Conservation (phyloP, 495 filamentous ascomycete genomes). For the Ramalina intermedia region DNA sequence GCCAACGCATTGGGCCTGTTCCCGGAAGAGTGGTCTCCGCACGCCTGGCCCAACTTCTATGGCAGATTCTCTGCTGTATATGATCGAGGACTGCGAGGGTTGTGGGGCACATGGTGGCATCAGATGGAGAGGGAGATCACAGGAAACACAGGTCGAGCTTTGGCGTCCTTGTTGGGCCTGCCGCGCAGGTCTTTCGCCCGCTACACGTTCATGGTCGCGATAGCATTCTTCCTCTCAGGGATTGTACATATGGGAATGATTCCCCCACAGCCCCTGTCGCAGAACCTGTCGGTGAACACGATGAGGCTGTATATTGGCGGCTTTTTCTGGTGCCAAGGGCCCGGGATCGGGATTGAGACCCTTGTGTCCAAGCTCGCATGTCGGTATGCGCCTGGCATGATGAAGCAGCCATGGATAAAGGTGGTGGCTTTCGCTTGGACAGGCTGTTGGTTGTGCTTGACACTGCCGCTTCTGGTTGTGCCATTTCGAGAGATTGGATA, state of each 20-base stretch:
- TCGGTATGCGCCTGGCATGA: background rate
- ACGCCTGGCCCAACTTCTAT: conserved; percentile 14
- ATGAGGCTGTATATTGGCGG: conserved; percentile 12
- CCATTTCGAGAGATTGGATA: conserved; percentile 14
- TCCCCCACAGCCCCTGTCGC: conserved; percentile 5
- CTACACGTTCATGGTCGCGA: conserved; percentile 1
- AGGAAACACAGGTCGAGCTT: conserved; percentile 2
- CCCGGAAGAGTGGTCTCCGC: conserved; percentile 13
- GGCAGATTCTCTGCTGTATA: conserved; percentile 10
- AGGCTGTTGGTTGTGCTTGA: conserved; percentile 7
- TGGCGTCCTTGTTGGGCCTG: conserved; percentile 1
- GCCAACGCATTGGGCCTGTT: conserved; percentile 7
- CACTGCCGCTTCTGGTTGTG: conserved; percentile 9
- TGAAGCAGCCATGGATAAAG: background rate
- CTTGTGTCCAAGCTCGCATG: background rate
- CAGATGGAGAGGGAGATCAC: conserved; percentile 9
- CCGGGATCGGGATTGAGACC: conserved; percentile 9
- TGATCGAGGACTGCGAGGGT: conserved; percentile 8
- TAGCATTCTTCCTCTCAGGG: conserved; percentile 11
- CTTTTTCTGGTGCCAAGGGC: conserved; percentile 15
- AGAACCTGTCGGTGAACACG: background rate
- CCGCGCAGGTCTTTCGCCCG: background rate
- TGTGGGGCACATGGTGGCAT: conserved; percentile 18
- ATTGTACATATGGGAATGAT: conserved; percentile 16
- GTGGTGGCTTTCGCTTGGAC: conserved; percentile 7